These are phyloP conservation scores for Aspergillus neoniger DNA, from an alignment of 2,329 filamentous ascomycete genomes.

Conservation along the genomic window DNA sequence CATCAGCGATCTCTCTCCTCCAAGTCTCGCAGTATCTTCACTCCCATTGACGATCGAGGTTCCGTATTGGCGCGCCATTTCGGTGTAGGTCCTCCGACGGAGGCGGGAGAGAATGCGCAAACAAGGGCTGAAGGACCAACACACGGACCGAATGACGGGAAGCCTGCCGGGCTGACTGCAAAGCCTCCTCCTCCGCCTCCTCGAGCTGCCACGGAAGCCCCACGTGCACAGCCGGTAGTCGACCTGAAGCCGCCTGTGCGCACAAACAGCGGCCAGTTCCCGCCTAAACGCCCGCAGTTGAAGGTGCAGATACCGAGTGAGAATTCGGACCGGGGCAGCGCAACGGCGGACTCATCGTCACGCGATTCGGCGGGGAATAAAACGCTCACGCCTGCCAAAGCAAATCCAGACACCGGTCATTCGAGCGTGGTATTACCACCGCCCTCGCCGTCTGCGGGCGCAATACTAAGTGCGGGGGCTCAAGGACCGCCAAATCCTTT, in stretches of 20 bases:
- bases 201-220: conserved; percentile 51
- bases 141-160: conserved; percentile 44
- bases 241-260: conserved; percentile 74
- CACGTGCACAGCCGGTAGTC: conserved; percentile 57
- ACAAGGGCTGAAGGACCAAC: conserved; percentile 35
- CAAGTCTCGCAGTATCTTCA: conserved; percentile 92
- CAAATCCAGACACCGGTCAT: conserved; percentile 57
- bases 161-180: conserved; percentile 22
- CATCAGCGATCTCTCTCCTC: conserved; percentile 64
- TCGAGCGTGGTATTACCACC: conserved; percentile 81
- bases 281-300: conserved; percentile 74
- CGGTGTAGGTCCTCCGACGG: conserved; percentile 62
- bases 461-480: conserved; percentile 85
- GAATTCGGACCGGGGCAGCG: conserved; percentile 72
- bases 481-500: conserved; percentile 94
- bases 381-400: conserved; percentile 60
- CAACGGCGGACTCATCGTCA: conserved; percentile 69
- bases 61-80: conserved; percentile 86
- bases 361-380: conserved; percentile 63
- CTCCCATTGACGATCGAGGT: conserved; percentile 89
- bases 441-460: conserved; percentile 84
- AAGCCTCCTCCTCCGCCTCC: conserved; percentile 54
- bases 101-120: conserved; percentile 44
- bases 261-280: conserved; percentile 71
- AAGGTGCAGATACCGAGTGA: conserved; percentile 96